Percentiles rank a stretch among this genome's conserved stretches.
phyloP scores from a whole-genome alignment of 1,284 basidiomycete genomes.

The Austroboletus novae-zelandiae region DNA sequence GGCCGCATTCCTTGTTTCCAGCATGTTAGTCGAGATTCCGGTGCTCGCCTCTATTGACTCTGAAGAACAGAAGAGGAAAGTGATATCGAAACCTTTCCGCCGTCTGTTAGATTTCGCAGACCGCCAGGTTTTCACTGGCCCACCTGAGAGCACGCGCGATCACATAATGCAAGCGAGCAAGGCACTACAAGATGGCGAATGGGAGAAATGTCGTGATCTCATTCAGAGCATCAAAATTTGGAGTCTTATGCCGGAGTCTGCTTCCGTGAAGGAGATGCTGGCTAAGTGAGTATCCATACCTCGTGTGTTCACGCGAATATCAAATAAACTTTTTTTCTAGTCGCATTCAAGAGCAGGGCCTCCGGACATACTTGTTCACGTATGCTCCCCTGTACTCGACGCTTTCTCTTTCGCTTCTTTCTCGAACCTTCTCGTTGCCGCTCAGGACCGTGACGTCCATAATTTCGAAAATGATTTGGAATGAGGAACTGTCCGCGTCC shows the following conservation, averaged over 20 bases:
- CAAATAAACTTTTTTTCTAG: conserved; percentile 38
- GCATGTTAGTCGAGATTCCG: conserved; percentile 98
- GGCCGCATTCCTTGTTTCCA: conserved; percentile 95
- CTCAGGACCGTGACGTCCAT: conserved; percentile 84
- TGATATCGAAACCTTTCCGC: conserved; percentile 94
- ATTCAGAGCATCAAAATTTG: conserved; percentile 98
- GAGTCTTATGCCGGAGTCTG: conserved; percentile 90
- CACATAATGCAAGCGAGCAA: conserved; percentile 99
- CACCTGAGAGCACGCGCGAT: conserved; percentile 97
- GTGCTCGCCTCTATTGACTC: conserved; percentile 91
- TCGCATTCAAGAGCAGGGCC: conserved; percentile 96
- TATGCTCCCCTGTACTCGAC: conserved; percentile 95
- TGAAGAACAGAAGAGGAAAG: conserved; percentile 89
- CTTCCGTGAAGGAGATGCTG: conserved; percentile 92
- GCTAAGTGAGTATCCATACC: conserved; percentile 61
- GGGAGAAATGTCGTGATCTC: conserved; percentile 93
- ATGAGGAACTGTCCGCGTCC: conserved; percentile 91
- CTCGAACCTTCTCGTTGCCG: conserved; percentile 85
- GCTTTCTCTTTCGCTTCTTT: conserved; percentile 83
- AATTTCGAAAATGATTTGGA: conserved; percentile 99
- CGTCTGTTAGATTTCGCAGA: conserved; percentile 96
- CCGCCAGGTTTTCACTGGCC: conserved; percentile 96
- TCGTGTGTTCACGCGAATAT: not conserved
- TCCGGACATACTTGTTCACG: conserved; percentile 98
- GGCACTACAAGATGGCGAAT: conserved; percentile 94